Base-by-base conservation (phyloP, 106 monocot species). In the Ottelia alismoides region DNA sequence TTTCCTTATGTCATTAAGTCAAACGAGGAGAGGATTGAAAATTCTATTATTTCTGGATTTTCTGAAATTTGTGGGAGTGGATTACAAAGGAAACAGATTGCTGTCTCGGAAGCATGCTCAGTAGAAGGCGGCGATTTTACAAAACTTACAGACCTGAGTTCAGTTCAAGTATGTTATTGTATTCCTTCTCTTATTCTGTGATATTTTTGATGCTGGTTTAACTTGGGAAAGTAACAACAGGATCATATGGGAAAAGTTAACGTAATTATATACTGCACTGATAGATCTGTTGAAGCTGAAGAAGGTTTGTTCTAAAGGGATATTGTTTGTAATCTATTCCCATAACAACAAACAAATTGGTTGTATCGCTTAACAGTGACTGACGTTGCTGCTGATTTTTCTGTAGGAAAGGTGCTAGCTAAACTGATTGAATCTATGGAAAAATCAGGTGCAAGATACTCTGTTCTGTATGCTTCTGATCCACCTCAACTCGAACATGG, bases 1-100 rank as follows among this genome's bases (percentile, higher is more conserved):
- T 94, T 84, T 66, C 88, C 88, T 2, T 94, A 94, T 65, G 68
- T 94, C 66, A 55, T 64, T 40, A 46, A 63, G 48, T 62, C 77
- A 65, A 61, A 84, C 47, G 80, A 71, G 49, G 66, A 50, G 22
- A 74, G 61, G 45, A 28, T 88, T 62, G 88, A 88, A 68, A 78
- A 71, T 58, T 75, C 75, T 51, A 53, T 88, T 54, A 52, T 94
- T 53, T 73, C 74, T 49, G 74, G 53, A 51, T 66, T 94, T 64
- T 21, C 45, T 63, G 76, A 94, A 22, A 81, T 62, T 51, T 94
- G 83, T 58, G 73, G 69, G 28, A 59, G 59, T 25, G 67, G 44
- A 2, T 76, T 88, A 18, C 61, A 30, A 64, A 71, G 70, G 11
- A 72, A 69, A 19, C 64, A 56, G 46, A 54, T 79, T 68, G 72